Evolutionary conservation across 345 rosid genomes (phyloP), one percentile per base, ranked within the genome.

Genomic region (Acer saccharum): DNA sequence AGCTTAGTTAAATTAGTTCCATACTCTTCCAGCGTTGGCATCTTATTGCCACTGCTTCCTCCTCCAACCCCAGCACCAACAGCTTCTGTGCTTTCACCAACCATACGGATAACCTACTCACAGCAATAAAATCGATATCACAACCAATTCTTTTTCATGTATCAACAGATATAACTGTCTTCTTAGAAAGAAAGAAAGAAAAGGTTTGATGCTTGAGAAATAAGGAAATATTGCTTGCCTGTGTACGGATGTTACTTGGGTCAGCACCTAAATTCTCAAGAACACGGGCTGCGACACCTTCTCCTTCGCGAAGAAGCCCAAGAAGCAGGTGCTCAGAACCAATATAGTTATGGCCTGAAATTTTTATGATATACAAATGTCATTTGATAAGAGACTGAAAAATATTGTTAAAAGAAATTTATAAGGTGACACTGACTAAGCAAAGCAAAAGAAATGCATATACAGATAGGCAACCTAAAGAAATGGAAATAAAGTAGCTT

Each of bases 221-320:
- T 11, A 70, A 14, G n/a, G 23, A 76, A 29, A 35, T 3, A 78
- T n/a, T 60, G 39, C 84, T 88, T 85, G 83, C 99, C 97, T 97
- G 99, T 3, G 98, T 90, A 68, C 98, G 95, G 66, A 97, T 97
- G 81, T 94, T 91, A 82, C 92, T 85, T 13, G 97, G 91, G 71
- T 94, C 99, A 82, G 92, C 95, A 75, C 98, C 97, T 81, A 94
- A 86, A 87, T 90, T 94, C 90, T 97, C 98, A 66, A 97, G 90
- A 81, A 94, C 98, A 84, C 98, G 97, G 27, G 97, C 99, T 23
- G 99, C 98, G 58, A 97, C 98, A 80, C 99, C 99, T 88, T 97
- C 99, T 65, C 99, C 99, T 86, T 97, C 99, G 35, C 98, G 94
- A 68, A 97, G 94, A 69, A 94, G 89, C 77, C 98, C 97, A 65